These are phyloP conservation scores for Podila epicladia DNA, from an alignment of 192 early-diverging fungal species.

Conservation along the genomic window DNA sequence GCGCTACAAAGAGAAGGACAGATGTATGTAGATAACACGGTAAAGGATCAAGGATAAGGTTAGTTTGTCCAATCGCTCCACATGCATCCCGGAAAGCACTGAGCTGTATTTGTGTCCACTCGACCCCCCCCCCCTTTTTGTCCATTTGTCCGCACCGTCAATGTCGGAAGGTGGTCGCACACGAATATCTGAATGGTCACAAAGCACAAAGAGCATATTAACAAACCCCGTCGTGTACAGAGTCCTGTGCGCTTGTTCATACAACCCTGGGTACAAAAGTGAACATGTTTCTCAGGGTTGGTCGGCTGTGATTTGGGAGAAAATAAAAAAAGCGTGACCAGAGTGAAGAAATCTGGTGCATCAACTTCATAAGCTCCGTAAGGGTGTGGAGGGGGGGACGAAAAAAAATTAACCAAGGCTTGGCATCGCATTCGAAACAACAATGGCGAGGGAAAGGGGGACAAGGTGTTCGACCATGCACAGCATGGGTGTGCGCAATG, in stretches of 20 bases:
- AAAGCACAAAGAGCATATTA: background rate
- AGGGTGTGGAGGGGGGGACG: background rate
- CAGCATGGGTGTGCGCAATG: no score
- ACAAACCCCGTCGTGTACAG: no score
- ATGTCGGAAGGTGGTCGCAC: background rate
- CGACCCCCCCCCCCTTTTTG: background rate
- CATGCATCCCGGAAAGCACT: no score
- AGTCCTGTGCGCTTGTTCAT: no score
- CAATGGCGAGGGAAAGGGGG: background rate
- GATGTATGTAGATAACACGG: background rate
- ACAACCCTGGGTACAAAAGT: background rate
- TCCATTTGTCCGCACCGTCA: no score
- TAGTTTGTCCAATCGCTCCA: no score
- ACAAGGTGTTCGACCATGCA: background rate
- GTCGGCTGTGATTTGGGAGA: no score
- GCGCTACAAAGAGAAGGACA: constrained; percentile 6
- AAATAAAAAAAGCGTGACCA: no score
- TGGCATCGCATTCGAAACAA: background rate
- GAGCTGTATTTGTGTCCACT: no score
- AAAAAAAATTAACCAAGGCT: background rate
- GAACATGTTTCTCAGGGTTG: background rate
- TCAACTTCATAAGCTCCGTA: no score
- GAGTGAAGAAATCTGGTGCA: no score
- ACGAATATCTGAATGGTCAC: background rate
- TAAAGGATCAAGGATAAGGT: no score